These are phyloP conservation scores for Ganoderma multipileum DNA, from an alignment of 1,284 basidiomycete species.

Conservation along the genomic window DNA sequence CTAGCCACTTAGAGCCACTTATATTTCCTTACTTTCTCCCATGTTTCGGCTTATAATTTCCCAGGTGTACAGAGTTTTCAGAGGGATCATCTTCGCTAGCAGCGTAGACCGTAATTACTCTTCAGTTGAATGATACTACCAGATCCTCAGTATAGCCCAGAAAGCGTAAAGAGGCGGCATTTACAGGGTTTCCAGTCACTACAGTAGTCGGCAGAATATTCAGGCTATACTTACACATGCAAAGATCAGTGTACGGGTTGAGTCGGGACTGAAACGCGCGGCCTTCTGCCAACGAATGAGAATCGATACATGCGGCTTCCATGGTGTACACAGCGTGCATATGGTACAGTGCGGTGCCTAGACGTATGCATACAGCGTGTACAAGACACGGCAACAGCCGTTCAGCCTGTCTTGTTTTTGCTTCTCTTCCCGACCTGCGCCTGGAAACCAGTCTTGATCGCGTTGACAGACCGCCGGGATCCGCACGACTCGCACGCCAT, in stretches of 20 bases:
- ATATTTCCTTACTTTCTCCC: neutral
- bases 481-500: conserved; percentile 97
- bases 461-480: conserved; percentile 89
- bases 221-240: neutral
- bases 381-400: conserved; percentile 13
- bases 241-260: neutral
- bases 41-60: neutral
- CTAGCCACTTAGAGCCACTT: neutral
- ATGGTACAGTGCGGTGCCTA: conserved; percentile 27
- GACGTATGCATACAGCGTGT: conserved; percentile 13
- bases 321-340: conserved; percentile 27
- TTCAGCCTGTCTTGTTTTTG: conserved; percentile 66
- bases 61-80: neutral
- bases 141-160: neutral
- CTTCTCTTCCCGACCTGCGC: conserved; percentile 92
- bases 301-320: conserved; percentile 22
- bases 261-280: neutral
- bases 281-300: neutral
- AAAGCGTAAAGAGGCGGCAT: too few species aligned
- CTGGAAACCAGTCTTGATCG: conserved; percentile 99
- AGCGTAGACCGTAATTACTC: neutral
- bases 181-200: neutral
- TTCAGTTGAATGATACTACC: neutral
- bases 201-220: neutral
- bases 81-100: neutral